These are phyloP conservation scores for Oryza punctata DNA, from an alignment of 176 grass and related monocot species.

Conservation along the genomic window DNA sequence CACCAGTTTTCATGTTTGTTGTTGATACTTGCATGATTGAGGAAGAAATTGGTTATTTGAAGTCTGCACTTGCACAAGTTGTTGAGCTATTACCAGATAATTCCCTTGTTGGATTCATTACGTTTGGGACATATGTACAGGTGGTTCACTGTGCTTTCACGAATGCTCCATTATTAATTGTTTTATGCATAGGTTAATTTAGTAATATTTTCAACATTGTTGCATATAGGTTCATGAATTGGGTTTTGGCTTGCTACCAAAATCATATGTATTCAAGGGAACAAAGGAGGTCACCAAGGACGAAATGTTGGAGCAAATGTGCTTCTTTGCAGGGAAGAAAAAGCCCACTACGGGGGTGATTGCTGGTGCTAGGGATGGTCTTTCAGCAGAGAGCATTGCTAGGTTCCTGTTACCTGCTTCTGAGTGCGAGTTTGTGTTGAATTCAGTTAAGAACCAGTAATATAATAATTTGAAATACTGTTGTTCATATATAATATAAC, in stretches of 20 bases:
- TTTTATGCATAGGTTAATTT: slow-evolving; percentile 28
- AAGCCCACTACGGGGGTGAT: slow-evolving; percentile 75
- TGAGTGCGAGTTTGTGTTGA: slow-evolving; percentile 92
- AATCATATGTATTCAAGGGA: slow-evolving; percentile 94
- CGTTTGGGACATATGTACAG: slow-evolving; percentile 90
- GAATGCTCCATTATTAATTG: slow-evolving; percentile 27
- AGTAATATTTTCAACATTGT: slow-evolving; percentile 27
- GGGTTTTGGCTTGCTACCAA: slow-evolving; percentile 83
- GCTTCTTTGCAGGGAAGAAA: slow-evolving; percentile 62
- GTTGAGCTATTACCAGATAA: slow-evolving; percentile 88
- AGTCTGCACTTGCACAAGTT: slow-evolving; percentile 79
- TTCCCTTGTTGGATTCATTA: slow-evolving; percentile 88
- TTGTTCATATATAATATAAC: background rate
- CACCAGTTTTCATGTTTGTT: slow-evolving; percentile 89
- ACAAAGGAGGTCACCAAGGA: slow-evolving; percentile 91
- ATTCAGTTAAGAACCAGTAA: slow-evolving; percentile 61
- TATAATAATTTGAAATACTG: slow-evolving; percentile 12
- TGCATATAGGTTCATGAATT: slow-evolving; percentile 87
- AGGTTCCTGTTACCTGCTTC: slow-evolving; percentile 84
- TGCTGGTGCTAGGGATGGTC: slow-evolving; percentile 80
- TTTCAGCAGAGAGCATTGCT: slow-evolving; percentile 87
- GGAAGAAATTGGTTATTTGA: slow-evolving; percentile 93
- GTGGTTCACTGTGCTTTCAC: slow-evolving; percentile 33
- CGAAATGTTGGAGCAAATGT: slow-evolving; percentile 93
- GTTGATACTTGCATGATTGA: slow-evolving; percentile 98